These are phyloP conservation scores for Emmonsia crescens DNA, from an alignment of 2,329 filamentous ascomycete genomes.

Conservation along the genomic window DNA sequence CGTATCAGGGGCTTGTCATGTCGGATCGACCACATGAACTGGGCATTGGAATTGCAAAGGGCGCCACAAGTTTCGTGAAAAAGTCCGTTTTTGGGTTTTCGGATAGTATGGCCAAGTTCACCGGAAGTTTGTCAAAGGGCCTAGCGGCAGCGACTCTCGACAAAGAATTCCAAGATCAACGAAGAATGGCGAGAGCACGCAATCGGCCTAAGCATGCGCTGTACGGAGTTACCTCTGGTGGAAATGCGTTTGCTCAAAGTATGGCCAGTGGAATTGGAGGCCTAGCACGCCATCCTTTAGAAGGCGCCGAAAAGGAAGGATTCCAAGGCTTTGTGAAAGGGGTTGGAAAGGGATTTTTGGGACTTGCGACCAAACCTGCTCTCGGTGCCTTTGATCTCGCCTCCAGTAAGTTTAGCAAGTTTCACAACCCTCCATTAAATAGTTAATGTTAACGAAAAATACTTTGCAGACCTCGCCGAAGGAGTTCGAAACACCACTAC, in stretches of 20 bases:
- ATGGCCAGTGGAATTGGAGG: slow-evolving; percentile 90
- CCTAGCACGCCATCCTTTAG: slow-evolving; percentile 81
- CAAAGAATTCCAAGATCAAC: slow-evolving; percentile 95
- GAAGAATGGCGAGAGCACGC: slow-evolving; percentile 82
- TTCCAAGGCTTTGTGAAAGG: slow-evolving; percentile 94
- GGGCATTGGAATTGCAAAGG: slow-evolving; percentile 89
- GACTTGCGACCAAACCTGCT: slow-evolving; percentile 91
- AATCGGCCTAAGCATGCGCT: slow-evolving; percentile 95
- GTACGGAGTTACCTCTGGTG: slow-evolving; percentile 89
- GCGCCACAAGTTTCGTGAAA: slow-evolving; percentile 93
- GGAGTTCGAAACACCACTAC: slow-evolving; percentile 98
- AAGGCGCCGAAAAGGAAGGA: slow-evolving; percentile 93
- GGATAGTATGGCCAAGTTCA: slow-evolving; percentile 96
- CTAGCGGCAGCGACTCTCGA: slow-evolving; percentile 90
- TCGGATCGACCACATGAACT: slow-evolving; percentile 92
- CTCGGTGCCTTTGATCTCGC: slow-evolving; percentile 96
- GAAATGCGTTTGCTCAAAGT: slow-evolving; percentile 87
- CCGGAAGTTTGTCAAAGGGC: slow-evolving; percentile 92
- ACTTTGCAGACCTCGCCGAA: slow-evolving; percentile 61
- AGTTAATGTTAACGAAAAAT: slow-evolving; percentile 9
- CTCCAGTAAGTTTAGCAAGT: slow-evolving; percentile 46
- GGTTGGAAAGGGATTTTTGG: slow-evolving; percentile 86
- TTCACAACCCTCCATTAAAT: not conserved
- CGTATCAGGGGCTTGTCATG: slow-evolving; percentile 94
- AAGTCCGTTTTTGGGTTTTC: slow-evolving; percentile 97